Evolutionary conservation across 768 basidiomycete species (phyloP).

Genomic region (Collybia mongolica): DNA sequence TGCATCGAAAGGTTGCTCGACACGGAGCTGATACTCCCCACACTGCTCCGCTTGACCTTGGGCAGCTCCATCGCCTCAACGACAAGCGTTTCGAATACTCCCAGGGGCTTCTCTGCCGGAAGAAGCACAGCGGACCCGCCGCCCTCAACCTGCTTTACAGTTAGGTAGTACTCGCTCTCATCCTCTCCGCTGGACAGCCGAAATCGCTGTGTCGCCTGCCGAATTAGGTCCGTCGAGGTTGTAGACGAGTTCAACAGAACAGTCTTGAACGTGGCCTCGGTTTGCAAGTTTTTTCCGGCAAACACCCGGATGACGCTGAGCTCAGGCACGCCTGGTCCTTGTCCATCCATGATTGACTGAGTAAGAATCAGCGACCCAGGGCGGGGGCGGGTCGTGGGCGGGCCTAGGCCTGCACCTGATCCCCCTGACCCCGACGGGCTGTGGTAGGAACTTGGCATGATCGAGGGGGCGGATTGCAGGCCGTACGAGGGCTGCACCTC

Average conservation of each 20-base stretch:
- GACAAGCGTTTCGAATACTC: constrained; percentile 83
- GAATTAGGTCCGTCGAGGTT: constrained; percentile 78
- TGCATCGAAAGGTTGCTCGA: constrained; percentile 91
- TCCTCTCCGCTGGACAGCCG: constrained; percentile 64
- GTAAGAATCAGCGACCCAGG: constrained; percentile 79
- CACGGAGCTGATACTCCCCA: constrained; percentile 93
- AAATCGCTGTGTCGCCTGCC: constrained; percentile 95
- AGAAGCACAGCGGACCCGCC: constrained; percentile 76
- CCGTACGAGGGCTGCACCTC: constrained; percentile 77
- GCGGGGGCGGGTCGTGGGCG: constrained; percentile 56
- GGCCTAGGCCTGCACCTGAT: constrained; percentile 45
- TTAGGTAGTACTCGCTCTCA: constrained; percentile 78
- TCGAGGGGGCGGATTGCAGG: constrained; percentile 68
- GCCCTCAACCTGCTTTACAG: constrained; percentile 91
- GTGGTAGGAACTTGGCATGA: constrained; percentile 45
- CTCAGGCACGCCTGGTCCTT: constrained; percentile 67
- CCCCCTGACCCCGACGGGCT: constrained; percentile 19
- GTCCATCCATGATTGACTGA: constrained; percentile 56
- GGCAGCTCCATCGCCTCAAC: constrained; percentile 79
- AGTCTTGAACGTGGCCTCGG: constrained; percentile 98
- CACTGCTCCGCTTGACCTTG: constrained; percentile 89
- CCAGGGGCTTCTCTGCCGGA: constrained; percentile 78
- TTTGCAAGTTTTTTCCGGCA: constrained; percentile 86
- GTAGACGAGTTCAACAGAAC: constrained; percentile 89
- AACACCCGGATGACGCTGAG: constrained; percentile 96